Evolutionary conservation across 2,329 filamentous ascomycete species (phyloP).

Genomic region (Penicillium polonicum): DNA sequence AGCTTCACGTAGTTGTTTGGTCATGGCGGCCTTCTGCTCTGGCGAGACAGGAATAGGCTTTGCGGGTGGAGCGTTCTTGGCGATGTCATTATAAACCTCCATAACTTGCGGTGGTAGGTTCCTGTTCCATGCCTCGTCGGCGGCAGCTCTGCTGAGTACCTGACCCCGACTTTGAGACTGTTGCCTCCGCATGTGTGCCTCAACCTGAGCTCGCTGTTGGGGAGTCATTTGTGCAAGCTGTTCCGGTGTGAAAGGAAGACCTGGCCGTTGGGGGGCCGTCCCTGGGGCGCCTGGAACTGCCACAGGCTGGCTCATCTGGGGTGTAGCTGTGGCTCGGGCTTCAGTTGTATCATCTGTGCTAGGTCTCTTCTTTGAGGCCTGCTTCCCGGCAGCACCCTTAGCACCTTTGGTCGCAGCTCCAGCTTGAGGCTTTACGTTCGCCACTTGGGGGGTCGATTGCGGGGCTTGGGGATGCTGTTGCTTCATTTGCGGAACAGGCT

Average conservation of each 20-base stretch:
- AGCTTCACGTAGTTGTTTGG: constrained; percentile 41
- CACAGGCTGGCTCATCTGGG: constrained; percentile 27
- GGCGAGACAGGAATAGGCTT: constrained; percentile 38
- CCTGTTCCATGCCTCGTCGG: constrained; percentile 40
- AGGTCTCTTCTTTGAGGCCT: constrained; percentile 45
- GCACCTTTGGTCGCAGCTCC: constrained; percentile 27
- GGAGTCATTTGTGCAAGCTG: constrained; percentile 42
- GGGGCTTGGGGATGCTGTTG: constrained; percentile 23
- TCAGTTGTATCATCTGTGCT: constrained; percentile 50
- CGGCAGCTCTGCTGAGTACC: constrained; percentile 32
- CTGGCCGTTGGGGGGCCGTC: constrained; percentile 23
- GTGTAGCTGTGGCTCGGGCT: constrained; percentile 38
- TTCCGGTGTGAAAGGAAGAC: constrained; percentile 33
- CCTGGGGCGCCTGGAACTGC: constrained; percentile 19
- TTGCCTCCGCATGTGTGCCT: constrained; percentile 38
- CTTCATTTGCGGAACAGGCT: constrained; percentile 28
- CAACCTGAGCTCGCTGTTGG: constrained; percentile 42
- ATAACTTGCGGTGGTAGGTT: constrained; percentile 40
- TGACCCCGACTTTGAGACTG: constrained; percentile 34
- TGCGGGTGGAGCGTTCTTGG: constrained; percentile 31
- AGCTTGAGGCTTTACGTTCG: constrained; percentile 33
- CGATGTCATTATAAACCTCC: constrained; percentile 41
- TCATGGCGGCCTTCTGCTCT: constrained; percentile 40
- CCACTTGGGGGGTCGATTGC: constrained; percentile 28
- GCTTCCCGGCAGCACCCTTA: constrained; percentile 31